Conservation (phyloP, 176 grass and related monocot genomes). For the Zoysia japonica region DNA sequence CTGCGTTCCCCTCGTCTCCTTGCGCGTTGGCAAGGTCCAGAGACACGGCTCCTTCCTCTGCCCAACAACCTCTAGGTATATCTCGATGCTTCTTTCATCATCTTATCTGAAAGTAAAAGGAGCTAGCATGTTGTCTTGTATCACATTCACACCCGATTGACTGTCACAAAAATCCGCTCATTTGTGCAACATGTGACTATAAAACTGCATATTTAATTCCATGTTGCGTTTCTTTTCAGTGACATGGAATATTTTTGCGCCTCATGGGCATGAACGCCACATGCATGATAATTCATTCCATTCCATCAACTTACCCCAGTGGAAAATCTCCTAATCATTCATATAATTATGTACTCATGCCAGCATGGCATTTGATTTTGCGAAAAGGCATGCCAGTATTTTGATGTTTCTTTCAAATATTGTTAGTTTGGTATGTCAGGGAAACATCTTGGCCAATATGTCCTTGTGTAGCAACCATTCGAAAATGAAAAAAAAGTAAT, state of each 20-base stretch:
- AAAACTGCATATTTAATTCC: neutral
- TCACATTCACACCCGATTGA: neutral
- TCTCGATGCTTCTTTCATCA: neutral
- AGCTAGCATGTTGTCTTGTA: neutral
- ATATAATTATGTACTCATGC: neutral
- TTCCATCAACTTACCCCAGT: neutral
- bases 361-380: neutral
- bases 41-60: slow-evolving; percentile 61
- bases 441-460: neutral
- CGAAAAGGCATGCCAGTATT: neutral
- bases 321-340: neutral
- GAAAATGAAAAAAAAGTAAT: neutral
- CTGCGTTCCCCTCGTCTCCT: slow-evolving; percentile 82
- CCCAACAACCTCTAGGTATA: slow-evolving; percentile 65
- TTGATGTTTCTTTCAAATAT: slow-evolving; percentile 3
- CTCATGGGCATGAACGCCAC: neutral
- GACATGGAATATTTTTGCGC: neutral
- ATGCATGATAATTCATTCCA: neutral
- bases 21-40: slow-evolving; percentile 79
- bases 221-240: neutral
- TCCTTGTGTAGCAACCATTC: neutral
- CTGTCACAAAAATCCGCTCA: neutral
- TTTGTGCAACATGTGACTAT: neutral
- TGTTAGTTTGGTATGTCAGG: neutral
- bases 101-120: neutral